phyloP scores from a whole-genome alignment of 805 yeast genomes.

The Barnettozyma sucrosica region DNA sequence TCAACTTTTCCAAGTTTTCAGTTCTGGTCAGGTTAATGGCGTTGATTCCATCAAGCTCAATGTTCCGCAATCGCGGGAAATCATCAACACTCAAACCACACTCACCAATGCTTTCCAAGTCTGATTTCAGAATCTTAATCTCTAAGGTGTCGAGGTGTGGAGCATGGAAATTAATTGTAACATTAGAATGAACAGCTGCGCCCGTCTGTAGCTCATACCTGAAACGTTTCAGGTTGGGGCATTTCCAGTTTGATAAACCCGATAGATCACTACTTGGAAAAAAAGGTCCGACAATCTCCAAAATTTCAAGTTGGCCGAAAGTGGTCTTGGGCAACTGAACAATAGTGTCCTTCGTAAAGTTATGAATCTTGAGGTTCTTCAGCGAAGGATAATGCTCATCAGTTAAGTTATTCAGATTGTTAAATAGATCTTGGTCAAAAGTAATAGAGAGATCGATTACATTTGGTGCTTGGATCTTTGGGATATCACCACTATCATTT shows the following conservation, averaged over 20 bases:
- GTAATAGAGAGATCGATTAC: constrained; percentile 2
- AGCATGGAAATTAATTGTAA: background rate
- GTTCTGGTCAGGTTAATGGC: background rate
- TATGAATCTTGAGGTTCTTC: background rate
- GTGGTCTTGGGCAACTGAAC: background rate
- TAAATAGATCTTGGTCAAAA: constrained; percentile 1
- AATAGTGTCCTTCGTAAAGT: background rate
- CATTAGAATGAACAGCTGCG: background rate
- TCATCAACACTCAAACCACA: background rate
- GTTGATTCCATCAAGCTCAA: constrained; percentile 5
- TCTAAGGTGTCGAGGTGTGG: background rate
- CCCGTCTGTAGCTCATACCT: background rate
- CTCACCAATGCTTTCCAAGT: background rate
- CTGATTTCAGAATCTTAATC: background rate
- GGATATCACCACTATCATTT: constrained; percentile 5
- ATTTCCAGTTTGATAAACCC: background rate
- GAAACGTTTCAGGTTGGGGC: constrained; percentile 2
- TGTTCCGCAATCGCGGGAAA: background rate
- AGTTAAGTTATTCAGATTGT: background rate
- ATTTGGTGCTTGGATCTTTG: constrained; percentile 3
- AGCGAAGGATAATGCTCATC: background rate
- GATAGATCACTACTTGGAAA: background rate
- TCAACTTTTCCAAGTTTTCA: background rate
- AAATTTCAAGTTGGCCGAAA: background rate
- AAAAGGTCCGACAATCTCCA: constrained; percentile 2